These are phyloP conservation scores for Heimioporus sp. DNA, from an alignment of 768 basidiomycete genomes.

Conservation along the genomic window DNA sequence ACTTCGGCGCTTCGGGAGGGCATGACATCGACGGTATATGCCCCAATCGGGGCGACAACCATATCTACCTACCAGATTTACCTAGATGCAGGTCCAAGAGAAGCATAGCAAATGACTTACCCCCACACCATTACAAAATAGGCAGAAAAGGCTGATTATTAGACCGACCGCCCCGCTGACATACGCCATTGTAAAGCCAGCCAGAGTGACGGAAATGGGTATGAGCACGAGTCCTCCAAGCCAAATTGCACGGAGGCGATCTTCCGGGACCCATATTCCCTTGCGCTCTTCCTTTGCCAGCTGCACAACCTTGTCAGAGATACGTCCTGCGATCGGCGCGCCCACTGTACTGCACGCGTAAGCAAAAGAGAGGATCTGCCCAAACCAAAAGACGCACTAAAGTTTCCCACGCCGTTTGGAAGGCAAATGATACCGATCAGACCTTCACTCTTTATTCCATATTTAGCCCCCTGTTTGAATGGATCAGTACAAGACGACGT, in stretches of 20 bases:
- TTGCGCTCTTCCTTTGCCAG: slow-evolving; percentile 46
- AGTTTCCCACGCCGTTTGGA: slow-evolving; percentile 26
- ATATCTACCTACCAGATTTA: slow-evolving; percentile 45
- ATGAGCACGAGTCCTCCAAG: slow-evolving; percentile 45
- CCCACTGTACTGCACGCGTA: slow-evolving; percentile 42
- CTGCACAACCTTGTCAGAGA: slow-evolving; percentile 56
- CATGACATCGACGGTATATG: slow-evolving; percentile 61
- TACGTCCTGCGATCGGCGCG: slow-evolving; percentile 53
- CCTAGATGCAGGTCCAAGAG: not conserved
- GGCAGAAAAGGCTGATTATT: slow-evolving; percentile 46
- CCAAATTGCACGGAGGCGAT: slow-evolving; percentile 55
- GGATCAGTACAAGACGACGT: not conserved
- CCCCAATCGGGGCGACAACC: slow-evolving; percentile 52
- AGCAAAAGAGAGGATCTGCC: not conserved
- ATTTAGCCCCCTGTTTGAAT: slow-evolving; percentile 44
- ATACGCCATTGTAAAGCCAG: slow-evolving; percentile 50
- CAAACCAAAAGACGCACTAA: slow-evolving; percentile 9
- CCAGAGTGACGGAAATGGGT: slow-evolving; percentile 49
- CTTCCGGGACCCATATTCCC: slow-evolving; percentile 67
- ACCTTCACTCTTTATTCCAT: slow-evolving; percentile 21
- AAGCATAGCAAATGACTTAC: slow-evolving; percentile 34
- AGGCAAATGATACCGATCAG: slow-evolving; percentile 25
- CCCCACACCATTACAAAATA: slow-evolving; percentile 65
- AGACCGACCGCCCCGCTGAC: slow-evolving; percentile 51
- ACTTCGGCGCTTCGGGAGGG: slow-evolving; percentile 61